Percentiles rank a stretch among this genome's conserved stretches.
Evolutionary conservation across 2,329 filamentous ascomycete species (phyloP).

Genomic region (Aureobasidium sp.): DNA sequence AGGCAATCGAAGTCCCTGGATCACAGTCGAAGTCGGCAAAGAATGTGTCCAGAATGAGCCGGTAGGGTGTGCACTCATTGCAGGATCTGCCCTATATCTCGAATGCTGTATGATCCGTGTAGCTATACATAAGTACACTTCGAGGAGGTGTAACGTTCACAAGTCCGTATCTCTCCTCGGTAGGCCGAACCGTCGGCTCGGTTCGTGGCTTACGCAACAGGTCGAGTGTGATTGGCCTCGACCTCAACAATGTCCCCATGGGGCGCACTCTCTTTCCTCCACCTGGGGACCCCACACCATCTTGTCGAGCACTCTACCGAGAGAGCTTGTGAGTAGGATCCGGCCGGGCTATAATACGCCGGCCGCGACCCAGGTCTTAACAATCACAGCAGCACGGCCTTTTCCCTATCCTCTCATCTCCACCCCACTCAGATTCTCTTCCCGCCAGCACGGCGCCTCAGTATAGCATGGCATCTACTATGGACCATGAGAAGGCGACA

Average conservation of each 20-base stretch:
- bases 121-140: too few relatives aligned
- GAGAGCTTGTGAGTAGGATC: background rate
- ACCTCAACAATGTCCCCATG: background rate
- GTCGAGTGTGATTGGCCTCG: background rate
- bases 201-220: background rate
- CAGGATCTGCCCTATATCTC: too few relatives aligned
- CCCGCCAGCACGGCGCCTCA: background rate
- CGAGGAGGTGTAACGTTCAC: background rate
- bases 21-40: too few relatives aligned
- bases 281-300: background rate
- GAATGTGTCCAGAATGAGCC: too few relatives aligned
- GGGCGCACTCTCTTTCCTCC: background rate
- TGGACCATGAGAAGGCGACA: slow-evolving; percentile 17
- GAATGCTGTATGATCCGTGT: too few relatives aligned
- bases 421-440: background rate
- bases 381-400: background rate
- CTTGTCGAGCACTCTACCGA: background rate
- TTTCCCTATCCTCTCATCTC: background rate
- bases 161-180: background rate
- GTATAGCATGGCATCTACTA: background rate
- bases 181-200: background rate
- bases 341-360: background rate
- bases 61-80: too few relatives aligned
- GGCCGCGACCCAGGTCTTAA: background rate
- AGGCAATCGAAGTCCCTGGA: too few relatives aligned